Evolutionary conservation across 176 grass and related monocot species (phyloP).

Genomic region (Carex scoparia): DNA sequence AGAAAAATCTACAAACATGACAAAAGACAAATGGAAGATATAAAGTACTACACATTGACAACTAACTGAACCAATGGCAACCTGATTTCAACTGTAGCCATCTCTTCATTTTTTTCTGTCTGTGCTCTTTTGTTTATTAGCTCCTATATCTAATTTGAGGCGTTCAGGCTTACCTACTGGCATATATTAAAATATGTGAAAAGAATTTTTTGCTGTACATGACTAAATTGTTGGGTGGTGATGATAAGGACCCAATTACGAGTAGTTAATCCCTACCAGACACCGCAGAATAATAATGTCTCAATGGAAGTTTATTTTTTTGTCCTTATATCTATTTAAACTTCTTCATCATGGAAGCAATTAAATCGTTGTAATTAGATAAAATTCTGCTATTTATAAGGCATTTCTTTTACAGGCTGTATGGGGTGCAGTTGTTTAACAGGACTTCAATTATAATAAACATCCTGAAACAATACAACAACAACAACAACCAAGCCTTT

Average conservation of each 20-base stretch:
- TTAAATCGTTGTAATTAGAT: neutral
- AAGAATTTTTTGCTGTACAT: neutral
- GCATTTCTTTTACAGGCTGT: neutral
- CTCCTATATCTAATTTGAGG: neutral
- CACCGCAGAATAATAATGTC: neutral
- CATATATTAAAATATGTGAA: neutral
- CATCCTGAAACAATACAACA: neutral
- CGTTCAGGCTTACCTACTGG: neutral
- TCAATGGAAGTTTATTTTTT: neutral
- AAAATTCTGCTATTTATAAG: neutral
- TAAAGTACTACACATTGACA: neutral
- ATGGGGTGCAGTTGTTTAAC: neutral
- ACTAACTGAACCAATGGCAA: neutral
- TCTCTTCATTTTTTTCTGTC: neutral
- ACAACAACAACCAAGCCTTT: too few relatives aligned
- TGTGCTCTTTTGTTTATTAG: neutral
- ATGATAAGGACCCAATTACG: neutral
- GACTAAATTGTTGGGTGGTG: neutral
- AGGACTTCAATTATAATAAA: slow-evolving; percentile 13
- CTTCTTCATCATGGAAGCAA: neutral
- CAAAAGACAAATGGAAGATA: neutral
- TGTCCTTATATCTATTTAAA: neutral
- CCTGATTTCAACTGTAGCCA: neutral
- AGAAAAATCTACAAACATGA: neutral
- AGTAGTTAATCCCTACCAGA: neutral